Conservation (phyloP, 2,329 filamentous ascomycete genomes). For the Zopfia rhizophila region DNA sequence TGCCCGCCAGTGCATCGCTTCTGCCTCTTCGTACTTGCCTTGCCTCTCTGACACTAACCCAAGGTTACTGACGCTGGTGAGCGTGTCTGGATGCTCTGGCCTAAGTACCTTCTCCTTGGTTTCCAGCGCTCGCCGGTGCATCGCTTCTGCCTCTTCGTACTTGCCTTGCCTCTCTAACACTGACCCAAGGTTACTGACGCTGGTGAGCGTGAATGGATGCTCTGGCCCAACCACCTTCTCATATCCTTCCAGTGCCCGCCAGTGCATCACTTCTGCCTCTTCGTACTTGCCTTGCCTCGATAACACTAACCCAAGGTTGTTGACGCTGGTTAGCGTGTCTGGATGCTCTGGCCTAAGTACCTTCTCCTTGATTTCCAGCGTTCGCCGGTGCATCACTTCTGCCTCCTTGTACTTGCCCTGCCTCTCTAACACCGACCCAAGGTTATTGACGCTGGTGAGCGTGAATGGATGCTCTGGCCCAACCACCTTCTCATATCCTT, state of each 20-base stretch:
- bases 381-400: slow-evolving; percentile 5
- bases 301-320: slow-evolving; percentile 2
- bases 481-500: neutral
- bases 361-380: slow-evolving; percentile 4
- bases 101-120: slow-evolving; percentile 7
- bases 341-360: slow-evolving; percentile 5
- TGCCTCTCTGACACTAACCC: slow-evolving; percentile 19
- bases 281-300: slow-evolving; percentile 2
- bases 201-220: slow-evolving; percentile 3
- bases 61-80: slow-evolving; percentile 23
- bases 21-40: slow-evolving; percentile 14
- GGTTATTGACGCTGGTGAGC: slow-evolving; percentile 9
- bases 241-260: neutral
- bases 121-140: slow-evolving; percentile 1
- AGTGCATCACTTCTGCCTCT: neutral
- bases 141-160: neutral
- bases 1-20: slow-evolving; percentile 9
- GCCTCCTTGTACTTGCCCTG: slow-evolving; percentile 11
- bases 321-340: slow-evolving; percentile 3
- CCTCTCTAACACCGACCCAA: slow-evolving; percentile 8
- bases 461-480: slow-evolving; percentile 6
- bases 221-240: slow-evolving; percentile 8
- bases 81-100: neutral
- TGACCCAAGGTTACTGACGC: neutral
- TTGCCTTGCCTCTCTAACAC: slow-evolving; percentile 5